Conservation (phyloP, 1,284 basidiomycete genomes). For the Apiotrichum siamense region DNA sequence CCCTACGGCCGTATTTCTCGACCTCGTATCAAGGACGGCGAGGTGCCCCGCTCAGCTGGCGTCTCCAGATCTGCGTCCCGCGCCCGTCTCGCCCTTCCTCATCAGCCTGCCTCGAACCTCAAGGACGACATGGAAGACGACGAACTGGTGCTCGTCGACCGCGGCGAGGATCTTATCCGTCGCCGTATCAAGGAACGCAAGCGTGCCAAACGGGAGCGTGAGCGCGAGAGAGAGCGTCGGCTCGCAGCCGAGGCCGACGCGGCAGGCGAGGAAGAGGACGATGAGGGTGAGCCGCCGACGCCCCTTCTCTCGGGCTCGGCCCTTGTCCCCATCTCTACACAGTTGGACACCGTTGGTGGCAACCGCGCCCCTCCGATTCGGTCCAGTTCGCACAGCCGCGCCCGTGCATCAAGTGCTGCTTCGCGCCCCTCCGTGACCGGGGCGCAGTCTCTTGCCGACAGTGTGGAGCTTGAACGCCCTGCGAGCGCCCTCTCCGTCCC, state of each 20-base stretch:
- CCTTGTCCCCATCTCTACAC: background rate
- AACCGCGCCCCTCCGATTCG: background rate
- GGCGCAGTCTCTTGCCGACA: background rate
- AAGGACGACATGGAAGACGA: conserved; percentile 47
- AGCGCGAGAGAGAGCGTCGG: conserved; percentile 21
- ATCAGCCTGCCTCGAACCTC: background rate
- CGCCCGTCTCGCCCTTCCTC: conserved; percentile 3
- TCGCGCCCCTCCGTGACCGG: conserved; percentile 17
- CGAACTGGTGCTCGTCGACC: conserved; percentile 50
- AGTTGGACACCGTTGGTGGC: background rate
- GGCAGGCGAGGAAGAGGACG: conserved; percentile 18
- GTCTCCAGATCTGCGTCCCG: conserved; percentile 14
- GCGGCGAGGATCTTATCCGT: conserved; percentile 54
- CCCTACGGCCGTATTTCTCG: conserved; percentile 1
- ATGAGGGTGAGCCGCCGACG: background rate
- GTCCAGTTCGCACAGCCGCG: background rate
- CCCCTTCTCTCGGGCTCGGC: background rate
- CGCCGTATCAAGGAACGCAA: conserved; percentile 51
- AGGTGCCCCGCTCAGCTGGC: background rate
- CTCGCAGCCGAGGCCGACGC: conserved; percentile 18
- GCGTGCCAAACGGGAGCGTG: conserved; percentile 39
- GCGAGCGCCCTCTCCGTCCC: background rate
- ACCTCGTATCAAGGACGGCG: background rate
- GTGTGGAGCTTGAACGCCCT: conserved; percentile 19
- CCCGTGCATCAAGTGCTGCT: conserved; percentile 4